phyloP scores from a whole-genome alignment of 176 grass and related monocot species.

The barley (Hordeum vulgare) region DNA sequence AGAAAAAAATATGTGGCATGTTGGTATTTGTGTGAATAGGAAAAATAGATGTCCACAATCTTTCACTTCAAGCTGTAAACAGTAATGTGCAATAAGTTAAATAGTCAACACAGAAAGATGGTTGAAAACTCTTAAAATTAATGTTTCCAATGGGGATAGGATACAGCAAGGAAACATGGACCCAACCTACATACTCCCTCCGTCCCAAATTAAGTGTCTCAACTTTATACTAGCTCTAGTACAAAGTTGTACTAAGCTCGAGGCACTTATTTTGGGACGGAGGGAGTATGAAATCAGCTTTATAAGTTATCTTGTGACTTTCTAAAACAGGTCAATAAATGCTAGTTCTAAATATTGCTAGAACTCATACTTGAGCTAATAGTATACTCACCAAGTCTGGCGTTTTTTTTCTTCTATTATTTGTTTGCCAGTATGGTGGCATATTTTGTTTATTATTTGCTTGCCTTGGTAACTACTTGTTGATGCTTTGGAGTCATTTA shows the following conservation, averaged over 20 bases:
- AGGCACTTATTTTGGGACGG: too few relatives aligned
- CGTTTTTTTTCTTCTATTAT: background rate
- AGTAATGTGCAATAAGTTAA: background rate
- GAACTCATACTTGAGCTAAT: constrained; percentile 4
- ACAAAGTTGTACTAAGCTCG: too few relatives aligned
- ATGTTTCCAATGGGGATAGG: background rate
- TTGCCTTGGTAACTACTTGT: background rate
- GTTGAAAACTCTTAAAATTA: background rate
- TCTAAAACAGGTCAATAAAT: background rate
- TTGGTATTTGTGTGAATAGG: background rate
- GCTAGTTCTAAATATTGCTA: constrained; percentile 3
- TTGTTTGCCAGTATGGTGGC: background rate
- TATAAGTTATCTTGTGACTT: background rate
- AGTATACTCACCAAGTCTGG: background rate
- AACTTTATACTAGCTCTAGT: too few relatives aligned
- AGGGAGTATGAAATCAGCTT: background rate
- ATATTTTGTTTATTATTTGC: background rate
- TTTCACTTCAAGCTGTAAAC: background rate
- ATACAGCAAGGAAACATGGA: background rate
- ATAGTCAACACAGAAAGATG: background rate
- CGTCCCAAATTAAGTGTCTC: too few relatives aligned
- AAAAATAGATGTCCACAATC: constrained; percentile 10
- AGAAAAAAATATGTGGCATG: background rate
- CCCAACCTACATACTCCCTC: constrained; percentile 2
- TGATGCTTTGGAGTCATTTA: background rate